Evolutionary conservation across 805 yeast species (phyloP), one percentile per base, ranked within the genome.

Genomic region (Myxozyma sirexii): DNA sequence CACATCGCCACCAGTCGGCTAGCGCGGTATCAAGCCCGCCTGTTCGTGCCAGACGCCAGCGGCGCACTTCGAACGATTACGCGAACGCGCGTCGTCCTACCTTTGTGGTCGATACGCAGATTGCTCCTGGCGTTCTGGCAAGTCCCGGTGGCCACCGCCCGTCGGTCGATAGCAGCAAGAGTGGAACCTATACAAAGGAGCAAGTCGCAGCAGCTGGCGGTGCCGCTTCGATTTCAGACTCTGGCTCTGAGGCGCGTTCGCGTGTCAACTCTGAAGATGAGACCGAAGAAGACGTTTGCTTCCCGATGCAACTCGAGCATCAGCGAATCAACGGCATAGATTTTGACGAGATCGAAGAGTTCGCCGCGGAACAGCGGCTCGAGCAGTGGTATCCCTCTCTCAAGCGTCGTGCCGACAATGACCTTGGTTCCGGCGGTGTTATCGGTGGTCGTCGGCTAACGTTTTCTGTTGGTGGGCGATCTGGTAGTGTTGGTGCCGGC

Each of bases 271-370:
- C 67, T 19, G 66, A 57, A 3, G 96, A 89, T 67, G 97, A 91
- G 70, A 90, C 97, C 0, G 98, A 93, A 70, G 97, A 90, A 71
- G 98, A 93, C 80, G 99, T 93, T 46, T 93, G 98, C 78, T 92
- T 92, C 75, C 98, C 98, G 1, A 87, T 90, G 90, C 87, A 86
- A 61, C 83, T 81, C 57, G 77, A 79, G 13, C 77, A 83, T 52
- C 58, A 54, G 26, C 66, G 82, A 44, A 58, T 58, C 24, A 85
- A 84, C 61, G 97, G 96, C 17, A 89, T 94, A 66, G 97, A 93
- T 74, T 90, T 93, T 69, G 90, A 85, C 69, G 97, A 91, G 69
- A 82, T 93, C 66, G 97, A 90, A 59, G 94, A 88, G 67, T 90
- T 87, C 70, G 84, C 65, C 13, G 66, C 65, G 21, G 57, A 29